phyloP scores from a whole-genome alignment of 176 grass and related monocot species.

The Cenchrus purpureus region DNA sequence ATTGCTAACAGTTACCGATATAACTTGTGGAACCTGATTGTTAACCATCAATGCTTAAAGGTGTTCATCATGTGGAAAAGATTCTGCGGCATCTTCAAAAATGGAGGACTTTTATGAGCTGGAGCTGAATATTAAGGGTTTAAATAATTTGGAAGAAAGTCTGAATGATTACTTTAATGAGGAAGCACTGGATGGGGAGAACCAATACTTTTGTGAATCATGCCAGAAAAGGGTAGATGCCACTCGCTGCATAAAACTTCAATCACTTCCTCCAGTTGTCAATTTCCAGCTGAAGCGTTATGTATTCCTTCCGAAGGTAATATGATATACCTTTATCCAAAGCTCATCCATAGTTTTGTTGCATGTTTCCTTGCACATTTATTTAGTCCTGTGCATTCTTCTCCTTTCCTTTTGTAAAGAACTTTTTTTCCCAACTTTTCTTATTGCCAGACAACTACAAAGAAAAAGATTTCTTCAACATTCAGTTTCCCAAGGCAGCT shows the following conservation, averaged over 20 bases:
- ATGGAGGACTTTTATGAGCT: conserved; percentile 98
- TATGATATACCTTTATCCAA: conserved; percentile 28
- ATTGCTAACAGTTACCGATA: neutral
- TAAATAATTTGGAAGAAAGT: conserved; percentile 92
- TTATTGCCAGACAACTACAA: conserved; percentile 80
- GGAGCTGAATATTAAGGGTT: conserved; percentile 97
- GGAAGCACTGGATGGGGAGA: conserved; percentile 89
- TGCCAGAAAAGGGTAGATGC: conserved; percentile 89
- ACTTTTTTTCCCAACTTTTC: conserved; percentile 28
- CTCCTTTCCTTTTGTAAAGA: conserved; percentile 25
- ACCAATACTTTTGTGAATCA: conserved; percentile 91
- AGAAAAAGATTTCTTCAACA: conserved; percentile 96
- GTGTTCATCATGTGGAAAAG: conserved; percentile 88
- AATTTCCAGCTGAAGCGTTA: conserved; percentile 98
- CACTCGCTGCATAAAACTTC: conserved; percentile 87
- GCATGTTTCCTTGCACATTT: conserved; percentile 13
- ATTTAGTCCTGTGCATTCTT: conserved; percentile 13
- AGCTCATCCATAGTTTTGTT: conserved; percentile 6
- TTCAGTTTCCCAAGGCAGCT: conserved; percentile 86
- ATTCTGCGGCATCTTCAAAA: conserved; percentile 95
- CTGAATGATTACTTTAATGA: conserved; percentile 88
- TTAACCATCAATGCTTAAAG: conserved; percentile 58
- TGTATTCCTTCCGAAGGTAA: conserved; percentile 93
- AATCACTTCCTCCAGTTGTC: conserved; percentile 79
- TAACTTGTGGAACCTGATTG: conserved; percentile 40